These are phyloP conservation scores for Boletus pseudo-olivaceus DNA, from an alignment of 768 basidiomycete genomes.

Conservation along the genomic window DNA sequence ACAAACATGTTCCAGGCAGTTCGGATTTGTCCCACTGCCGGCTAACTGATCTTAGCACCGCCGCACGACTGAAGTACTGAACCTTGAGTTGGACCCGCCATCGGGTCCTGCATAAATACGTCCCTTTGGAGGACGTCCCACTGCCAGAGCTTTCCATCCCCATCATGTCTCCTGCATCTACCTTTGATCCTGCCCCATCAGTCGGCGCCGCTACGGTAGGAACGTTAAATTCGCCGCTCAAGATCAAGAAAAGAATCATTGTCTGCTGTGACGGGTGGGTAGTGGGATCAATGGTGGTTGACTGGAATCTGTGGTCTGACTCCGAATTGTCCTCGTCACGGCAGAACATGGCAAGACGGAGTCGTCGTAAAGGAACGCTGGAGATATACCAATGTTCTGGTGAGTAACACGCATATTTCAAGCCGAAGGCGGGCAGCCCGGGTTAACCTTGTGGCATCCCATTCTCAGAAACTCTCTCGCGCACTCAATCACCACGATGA, in stretches of 20 bases:
- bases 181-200: background rate
- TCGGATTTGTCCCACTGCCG: too few relatives aligned
- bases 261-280: conserved; percentile 75
- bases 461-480: conserved; percentile 49
- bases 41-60: background rate
- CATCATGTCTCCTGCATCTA: conserved; percentile 12
- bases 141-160: background rate
- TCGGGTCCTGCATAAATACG: conserved; percentile 24
- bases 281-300: background rate
- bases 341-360: conserved; percentile 74
- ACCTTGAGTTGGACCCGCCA: background rate
- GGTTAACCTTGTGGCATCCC: background rate
- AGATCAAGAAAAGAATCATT: conserved; percentile 55
- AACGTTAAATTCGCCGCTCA: conserved; percentile 1
- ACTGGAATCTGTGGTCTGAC: background rate
- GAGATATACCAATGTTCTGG: conserved; percentile 55
- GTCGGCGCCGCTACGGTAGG: background rate
- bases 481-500: conserved; percentile 49
- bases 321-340: background rate
- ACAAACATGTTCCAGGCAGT: background rate
- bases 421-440: background rate
- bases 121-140: background rate
- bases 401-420: conserved; percentile 22
- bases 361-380: conserved; percentile 41
- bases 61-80: background rate